Percentiles rank a stretch among this genome's conserved stretches.
These are phyloP conservation scores for Stachybotrys echinatus DNA, from an alignment of 2,329 filamentous ascomycete genomes.

Conservation along the genomic window DNA sequence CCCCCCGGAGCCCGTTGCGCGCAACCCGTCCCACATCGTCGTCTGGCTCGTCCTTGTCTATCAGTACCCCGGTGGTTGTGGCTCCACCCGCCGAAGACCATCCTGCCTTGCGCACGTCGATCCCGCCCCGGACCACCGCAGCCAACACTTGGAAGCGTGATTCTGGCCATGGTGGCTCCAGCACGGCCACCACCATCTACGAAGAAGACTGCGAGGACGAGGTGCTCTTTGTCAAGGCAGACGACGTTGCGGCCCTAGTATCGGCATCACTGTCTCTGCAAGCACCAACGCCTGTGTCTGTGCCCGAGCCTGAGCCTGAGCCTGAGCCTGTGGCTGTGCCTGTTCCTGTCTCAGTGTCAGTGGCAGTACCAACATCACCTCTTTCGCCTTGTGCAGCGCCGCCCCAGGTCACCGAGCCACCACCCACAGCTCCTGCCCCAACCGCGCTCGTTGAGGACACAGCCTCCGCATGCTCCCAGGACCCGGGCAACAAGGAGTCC, in stretches of 20 bases:
- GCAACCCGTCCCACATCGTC: conserved; percentile 11
- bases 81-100: conserved; percentile 46
- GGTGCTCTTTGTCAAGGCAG: background rate
- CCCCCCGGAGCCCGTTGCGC: conserved; percentile 36
- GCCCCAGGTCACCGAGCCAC: background rate
- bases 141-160: conserved; percentile 47
- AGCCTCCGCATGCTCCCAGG: background rate
- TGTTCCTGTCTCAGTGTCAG: no score
- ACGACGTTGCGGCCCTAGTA: background rate
- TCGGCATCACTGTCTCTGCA: no score
- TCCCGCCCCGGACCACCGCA: conserved; percentile 13
- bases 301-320: no score
- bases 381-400: no score
- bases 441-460: background rate
- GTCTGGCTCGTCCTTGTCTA: conserved; percentile 14
- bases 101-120: conserved; percentile 39
- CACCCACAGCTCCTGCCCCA: no score
- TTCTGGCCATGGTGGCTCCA: conserved; percentile 45
- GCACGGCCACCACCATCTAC: conserved; percentile 29
- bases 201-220: conserved; percentile 32
- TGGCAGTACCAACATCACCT: background rate
- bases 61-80: conserved; percentile 24
- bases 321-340: no score
- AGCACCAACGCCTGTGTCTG: no score
- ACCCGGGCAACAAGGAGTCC: background rate